phyloP scores from a whole-genome alignment of 2,329 filamentous ascomycete genomes.

The Lecanicillium sp. region DNA sequence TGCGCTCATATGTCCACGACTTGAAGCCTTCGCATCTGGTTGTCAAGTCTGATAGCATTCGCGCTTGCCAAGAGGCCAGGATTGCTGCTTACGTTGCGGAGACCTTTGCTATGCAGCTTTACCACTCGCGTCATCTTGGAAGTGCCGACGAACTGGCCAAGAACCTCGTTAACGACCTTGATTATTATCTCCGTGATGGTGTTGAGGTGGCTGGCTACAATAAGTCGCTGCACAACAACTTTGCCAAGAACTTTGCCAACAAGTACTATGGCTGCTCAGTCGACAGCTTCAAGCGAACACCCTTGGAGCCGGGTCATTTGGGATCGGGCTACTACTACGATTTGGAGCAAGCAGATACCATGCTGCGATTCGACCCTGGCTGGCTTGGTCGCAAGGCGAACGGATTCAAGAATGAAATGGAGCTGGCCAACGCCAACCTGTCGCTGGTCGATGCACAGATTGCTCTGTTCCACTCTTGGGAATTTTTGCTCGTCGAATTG shows the following conservation, averaged over 20 bases:
- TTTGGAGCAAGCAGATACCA: slow-evolving; percentile 63
- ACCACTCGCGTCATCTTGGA: slow-evolving; percentile 73
- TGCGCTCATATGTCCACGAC: slow-evolving; percentile 63
- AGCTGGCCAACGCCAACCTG: slow-evolving; percentile 81
- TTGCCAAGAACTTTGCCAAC: slow-evolving; percentile 75
- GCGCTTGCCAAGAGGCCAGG: slow-evolving; percentile 57
- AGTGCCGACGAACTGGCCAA: slow-evolving; percentile 60
- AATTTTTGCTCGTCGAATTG: slow-evolving; percentile 78
- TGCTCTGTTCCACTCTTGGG: slow-evolving; percentile 81
- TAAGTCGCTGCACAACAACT: slow-evolving; percentile 74
- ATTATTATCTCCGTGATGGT: slow-evolving; percentile 74
- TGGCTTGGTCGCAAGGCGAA: slow-evolving; percentile 66
- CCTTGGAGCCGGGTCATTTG: slow-evolving; percentile 57
- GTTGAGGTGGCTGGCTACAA: slow-evolving; percentile 81
- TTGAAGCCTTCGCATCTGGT: slow-evolving; percentile 47
- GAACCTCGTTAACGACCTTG: slow-evolving; percentile 65
- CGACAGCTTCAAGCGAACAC: slow-evolving; percentile 74
- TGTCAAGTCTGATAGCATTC: slow-evolving; percentile 48
- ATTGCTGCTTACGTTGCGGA: slow-evolving; percentile 81
- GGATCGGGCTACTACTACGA: slow-evolving; percentile 83
- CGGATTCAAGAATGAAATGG: slow-evolving; percentile 78
- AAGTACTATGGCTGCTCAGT: slow-evolving; percentile 70
- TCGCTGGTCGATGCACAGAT: slow-evolving; percentile 90
- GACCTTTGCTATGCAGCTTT: slow-evolving; percentile 84
- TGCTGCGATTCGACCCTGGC: slow-evolving; percentile 69